Evolutionary conservation across 331 rosid genomes (phyloP), one percentile per base, ranked within the genome.

Genomic region (Cydonia oblonga): DNA sequence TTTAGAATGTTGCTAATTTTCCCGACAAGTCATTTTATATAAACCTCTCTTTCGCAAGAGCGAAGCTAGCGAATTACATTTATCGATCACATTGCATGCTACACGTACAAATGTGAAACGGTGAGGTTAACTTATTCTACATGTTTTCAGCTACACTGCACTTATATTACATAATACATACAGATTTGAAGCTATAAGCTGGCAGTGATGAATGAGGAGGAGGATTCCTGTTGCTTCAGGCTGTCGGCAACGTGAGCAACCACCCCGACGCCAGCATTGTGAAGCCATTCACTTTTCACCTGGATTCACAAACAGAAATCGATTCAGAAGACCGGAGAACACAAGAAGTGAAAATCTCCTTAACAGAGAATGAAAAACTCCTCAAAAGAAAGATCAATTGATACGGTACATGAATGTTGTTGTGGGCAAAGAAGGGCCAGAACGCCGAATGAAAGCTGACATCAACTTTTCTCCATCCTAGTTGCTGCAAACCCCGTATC

Each of bases 391-490:
- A 26, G 62, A 66, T 71, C 12, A 14, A 63, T 49, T 18, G 54
- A 58, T 26, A 25, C 56, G 32, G 69, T 86, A 95, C 98, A 79
- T 91, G 96, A 84, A 95, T 95, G 90, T 95, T 91, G 88, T 95
- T 95, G 74, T 95, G 98, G 62, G 96, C 97, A 29, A 93, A 93
- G 91, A 89, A 91, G 66, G 96, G 96, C 97, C 86, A 91, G 63
- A 82, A 73, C 25, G 97, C 87, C 8, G 96, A 83, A 72, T 95
- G 98, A 77, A 95, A 95, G 88, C 90, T 95, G 87, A 91, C 96
- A 72, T 91, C 97, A 22, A 95, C 88, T 82, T 91, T 91, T 78
- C 81, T 91, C 98, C 96, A 95, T 65, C 93, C 92, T 87, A 95
- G 54, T 79, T 81, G 90, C 83, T 91, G 98, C 33, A 95, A 86